Evolutionary conservation across 306 rosid species (phyloP).

Genomic region (Spatholobus suberectus): DNA sequence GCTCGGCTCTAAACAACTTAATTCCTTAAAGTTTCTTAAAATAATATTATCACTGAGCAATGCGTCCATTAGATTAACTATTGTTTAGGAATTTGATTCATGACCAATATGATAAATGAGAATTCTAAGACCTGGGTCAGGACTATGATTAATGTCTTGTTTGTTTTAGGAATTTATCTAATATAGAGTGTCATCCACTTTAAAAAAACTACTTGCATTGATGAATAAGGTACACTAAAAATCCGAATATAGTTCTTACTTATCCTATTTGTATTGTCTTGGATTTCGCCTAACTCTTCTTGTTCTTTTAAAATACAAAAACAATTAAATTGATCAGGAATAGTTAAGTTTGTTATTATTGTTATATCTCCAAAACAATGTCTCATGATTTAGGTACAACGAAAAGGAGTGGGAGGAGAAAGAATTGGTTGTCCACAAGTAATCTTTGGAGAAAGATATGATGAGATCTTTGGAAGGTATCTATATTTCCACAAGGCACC

Average conservation of each 20-base stretch:
- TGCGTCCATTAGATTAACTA: constrained; percentile 8
- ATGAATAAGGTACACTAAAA: constrained; percentile 71
- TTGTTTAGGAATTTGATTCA: constrained; percentile 6
- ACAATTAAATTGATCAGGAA: not conserved
- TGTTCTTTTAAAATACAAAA: constrained; percentile 24
- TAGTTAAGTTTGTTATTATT: not conserved
- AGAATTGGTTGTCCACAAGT: constrained; percentile 58
- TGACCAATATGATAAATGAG: constrained; percentile 9
- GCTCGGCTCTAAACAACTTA: too few species aligned
- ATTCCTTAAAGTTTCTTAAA: too few species aligned
- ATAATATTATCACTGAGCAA: too few species aligned
- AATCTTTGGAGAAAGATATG: constrained; percentile 92
- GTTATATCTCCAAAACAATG: not conserved
- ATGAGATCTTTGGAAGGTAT: constrained; percentile 90
- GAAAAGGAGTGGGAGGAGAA: constrained; percentile 55
- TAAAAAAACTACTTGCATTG: constrained; percentile 67
- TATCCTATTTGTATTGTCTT: not conserved
- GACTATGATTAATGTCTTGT: constrained; percentile 9
- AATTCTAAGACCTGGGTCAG: constrained; percentile 10
- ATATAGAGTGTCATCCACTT: constrained; percentile 75
- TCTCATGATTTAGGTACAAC: constrained; percentile 41
- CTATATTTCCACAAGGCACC: constrained; percentile 95
- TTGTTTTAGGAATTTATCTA: constrained; percentile 83
- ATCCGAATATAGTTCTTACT: not conserved
- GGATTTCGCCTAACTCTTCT: not conserved